A percentile compares a stretch with the other conserved stretches of the same genome.
Conservation (phyloP, 768 basidiomycete species). For the Boletus insuetus region DNA sequence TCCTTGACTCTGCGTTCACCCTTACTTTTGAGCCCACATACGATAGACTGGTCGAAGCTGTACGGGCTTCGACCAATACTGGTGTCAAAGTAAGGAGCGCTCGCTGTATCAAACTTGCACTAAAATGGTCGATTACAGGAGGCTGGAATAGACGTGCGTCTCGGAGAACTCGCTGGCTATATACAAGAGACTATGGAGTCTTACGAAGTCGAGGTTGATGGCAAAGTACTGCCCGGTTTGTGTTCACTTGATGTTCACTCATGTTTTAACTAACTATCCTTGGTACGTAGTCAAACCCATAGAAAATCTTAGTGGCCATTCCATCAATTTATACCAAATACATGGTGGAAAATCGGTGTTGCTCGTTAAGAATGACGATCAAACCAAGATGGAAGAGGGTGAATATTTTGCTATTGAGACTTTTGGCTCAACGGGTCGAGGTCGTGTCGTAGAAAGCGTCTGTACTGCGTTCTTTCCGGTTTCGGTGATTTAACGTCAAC, state of each 20-base stretch:
- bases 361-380: slow-evolving; percentile 85
- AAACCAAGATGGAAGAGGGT: slow-evolving; percentile 98
- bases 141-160: slow-evolving; percentile 92
- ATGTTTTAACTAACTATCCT: background rate
- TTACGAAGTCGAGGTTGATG: slow-evolving; percentile 92
- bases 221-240: slow-evolving; percentile 77
- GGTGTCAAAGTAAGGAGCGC: slow-evolving; percentile 69
- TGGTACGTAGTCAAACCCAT: slow-evolving; percentile 81
- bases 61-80: slow-evolving; percentile 91
- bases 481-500: background rate
- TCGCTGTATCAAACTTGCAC: background rate
- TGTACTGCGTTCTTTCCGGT: slow-evolving; percentile 14
- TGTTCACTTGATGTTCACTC: background rate
- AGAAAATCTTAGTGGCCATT: slow-evolving; percentile 91
- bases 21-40: slow-evolving; percentile 87
- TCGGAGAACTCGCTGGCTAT: slow-evolving; percentile 86
- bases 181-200: slow-evolving; percentile 99
- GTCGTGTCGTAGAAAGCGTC: slow-evolving; percentile 81
- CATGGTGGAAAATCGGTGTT: slow-evolving; percentile 93
- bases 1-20: slow-evolving; percentile 95
- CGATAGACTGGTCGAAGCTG: slow-evolving; percentile 84
- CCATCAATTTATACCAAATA: slow-evolving; percentile 86
- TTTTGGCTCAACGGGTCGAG: slow-evolving; percentile 95
- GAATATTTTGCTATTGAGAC: slow-evolving; percentile 99
- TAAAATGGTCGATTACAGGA: slow-evolving; percentile 49